phyloP scores from a whole-genome alignment of 225 moss, liverwort and hornwort species.

The Thuidium tamariscinum region DNA sequence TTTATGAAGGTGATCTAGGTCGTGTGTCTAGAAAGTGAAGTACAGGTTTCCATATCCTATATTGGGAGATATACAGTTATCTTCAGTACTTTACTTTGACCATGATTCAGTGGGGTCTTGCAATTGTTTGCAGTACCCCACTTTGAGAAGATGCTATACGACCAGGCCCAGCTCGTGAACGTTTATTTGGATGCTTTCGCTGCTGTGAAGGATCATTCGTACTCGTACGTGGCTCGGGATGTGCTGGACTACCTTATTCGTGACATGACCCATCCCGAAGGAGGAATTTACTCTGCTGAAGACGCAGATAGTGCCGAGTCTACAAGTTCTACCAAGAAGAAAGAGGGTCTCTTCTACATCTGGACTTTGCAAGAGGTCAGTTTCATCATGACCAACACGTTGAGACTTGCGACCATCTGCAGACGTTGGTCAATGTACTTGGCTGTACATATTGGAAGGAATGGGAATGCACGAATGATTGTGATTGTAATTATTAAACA shows the following conservation, averaged over 20 bases:
- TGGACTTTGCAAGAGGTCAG: slow-evolving; percentile 90
- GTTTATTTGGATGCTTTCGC: slow-evolving; percentile 84
- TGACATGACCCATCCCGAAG: slow-evolving; percentile 72
- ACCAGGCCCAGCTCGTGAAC: slow-evolving; percentile 95
- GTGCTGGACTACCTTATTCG: slow-evolving; percentile 77
- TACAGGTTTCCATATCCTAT: neutral
- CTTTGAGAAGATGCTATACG: slow-evolving; percentile 99
- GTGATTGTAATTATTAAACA: neutral
- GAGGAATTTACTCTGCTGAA: slow-evolving; percentile 92
- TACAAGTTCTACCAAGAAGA: slow-evolving; percentile 47
- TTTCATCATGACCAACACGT: neutral
- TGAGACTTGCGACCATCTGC: neutral
- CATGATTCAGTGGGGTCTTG: neutral
- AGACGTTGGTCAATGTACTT: neutral
- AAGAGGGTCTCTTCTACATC: slow-evolving; percentile 87
- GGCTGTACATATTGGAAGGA: neutral
- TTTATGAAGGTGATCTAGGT: neutral
- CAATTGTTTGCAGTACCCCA: slow-evolving; percentile 62
- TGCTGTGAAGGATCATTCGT: slow-evolving; percentile 55
- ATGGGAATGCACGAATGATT: neutral
- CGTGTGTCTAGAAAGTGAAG: neutral
- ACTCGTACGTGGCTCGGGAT: slow-evolving; percentile 62
- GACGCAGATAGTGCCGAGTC: slow-evolving; percentile 93
- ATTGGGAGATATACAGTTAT: neutral
- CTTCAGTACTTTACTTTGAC: neutral